These are phyloP conservation scores for Hyphopichia wangnamkhiaoensis DNA, from an alignment of 1,139 yeast species.

Conservation along the genomic window DNA sequence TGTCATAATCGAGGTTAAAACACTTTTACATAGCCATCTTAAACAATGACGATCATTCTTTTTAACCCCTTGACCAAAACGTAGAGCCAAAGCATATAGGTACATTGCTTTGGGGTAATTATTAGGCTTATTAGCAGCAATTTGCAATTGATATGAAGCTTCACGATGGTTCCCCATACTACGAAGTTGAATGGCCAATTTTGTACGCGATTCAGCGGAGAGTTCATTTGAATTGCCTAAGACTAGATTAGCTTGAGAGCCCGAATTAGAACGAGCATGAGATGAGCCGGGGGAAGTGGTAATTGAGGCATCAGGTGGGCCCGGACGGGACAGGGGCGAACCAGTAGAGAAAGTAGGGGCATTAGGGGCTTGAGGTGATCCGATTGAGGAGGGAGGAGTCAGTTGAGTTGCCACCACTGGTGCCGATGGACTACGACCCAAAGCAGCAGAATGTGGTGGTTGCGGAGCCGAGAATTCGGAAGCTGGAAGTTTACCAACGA, in stretches of 20 bases:
- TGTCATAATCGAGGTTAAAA: conserved; percentile 15
- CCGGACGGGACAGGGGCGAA: not conserved
- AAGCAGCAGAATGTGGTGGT: not conserved
- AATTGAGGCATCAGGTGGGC: too few species aligned
- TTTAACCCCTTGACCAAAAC: conserved; percentile 71
- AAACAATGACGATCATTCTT: conserved; percentile 59
- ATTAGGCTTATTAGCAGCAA: conserved; percentile 61
- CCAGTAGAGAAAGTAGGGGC: not conserved
- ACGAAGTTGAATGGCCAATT: conserved; percentile 55
- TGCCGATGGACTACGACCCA: conserved; percentile 1
- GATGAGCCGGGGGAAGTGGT: not conserved
- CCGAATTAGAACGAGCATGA: not conserved
- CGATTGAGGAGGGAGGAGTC: not conserved
- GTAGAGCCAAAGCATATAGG: conserved; percentile 66
- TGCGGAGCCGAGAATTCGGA: not conserved
- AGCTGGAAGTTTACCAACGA: not conserved
- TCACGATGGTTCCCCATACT: conserved; percentile 64
- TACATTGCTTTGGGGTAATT: conserved; percentile 64
- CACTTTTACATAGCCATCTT: conserved; percentile 56
- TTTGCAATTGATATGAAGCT: conserved; percentile 67
- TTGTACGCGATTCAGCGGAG: conserved; percentile 48
- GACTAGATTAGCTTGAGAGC: not conserved
- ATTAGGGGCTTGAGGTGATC: not conserved
- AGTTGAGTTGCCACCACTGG: not conserved
- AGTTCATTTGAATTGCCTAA: conserved; percentile 18